Evolutionary conservation across 768 basidiomycete genomes (phyloP).

Genomic region (Paxillus involutus): DNA sequence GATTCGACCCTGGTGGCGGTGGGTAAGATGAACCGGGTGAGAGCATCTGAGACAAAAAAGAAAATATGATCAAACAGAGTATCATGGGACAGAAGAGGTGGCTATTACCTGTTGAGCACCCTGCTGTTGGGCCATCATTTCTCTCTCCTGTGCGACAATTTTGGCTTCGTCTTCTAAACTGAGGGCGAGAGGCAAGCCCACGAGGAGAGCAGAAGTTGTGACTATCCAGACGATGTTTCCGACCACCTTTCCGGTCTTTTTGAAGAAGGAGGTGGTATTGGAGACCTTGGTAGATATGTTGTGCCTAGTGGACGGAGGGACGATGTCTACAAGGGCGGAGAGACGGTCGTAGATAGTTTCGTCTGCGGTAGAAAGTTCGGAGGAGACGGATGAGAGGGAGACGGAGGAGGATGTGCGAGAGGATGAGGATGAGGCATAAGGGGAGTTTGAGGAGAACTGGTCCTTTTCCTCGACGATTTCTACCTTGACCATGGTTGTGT

Average conservation of each 20-base stretch:
- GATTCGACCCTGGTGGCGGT: conserved; percentile 40
- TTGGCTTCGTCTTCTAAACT: conserved; percentile 96
- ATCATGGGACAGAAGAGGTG: not conserved
- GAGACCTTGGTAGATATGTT: conserved; percentile 61
- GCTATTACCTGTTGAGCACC: conserved; percentile 82
- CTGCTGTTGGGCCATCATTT: conserved; percentile 90
- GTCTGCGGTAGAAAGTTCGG: conserved; percentile 63
- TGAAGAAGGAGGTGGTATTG: conserved; percentile 62
- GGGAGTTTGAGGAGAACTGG: conserved; percentile 49
- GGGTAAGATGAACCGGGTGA: conserved; percentile 59
- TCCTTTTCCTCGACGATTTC: conserved; percentile 87
- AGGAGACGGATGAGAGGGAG: conserved; percentile 80
- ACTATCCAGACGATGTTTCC: conserved; percentile 95
- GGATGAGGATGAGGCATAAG: conserved; percentile 73
- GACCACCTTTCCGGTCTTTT: conserved; percentile 65
- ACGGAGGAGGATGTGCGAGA: conserved; percentile 67
- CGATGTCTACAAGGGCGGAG: conserved; percentile 91
- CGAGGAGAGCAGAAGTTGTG: conserved; percentile 89
- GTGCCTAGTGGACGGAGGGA: conserved; percentile 88
- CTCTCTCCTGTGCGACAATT: conserved; percentile 90
- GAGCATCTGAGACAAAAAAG: conserved; percentile 58
- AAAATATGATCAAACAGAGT: conserved; percentile 7
- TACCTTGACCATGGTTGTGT: conserved; percentile 82
- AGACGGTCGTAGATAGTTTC: conserved; percentile 89
- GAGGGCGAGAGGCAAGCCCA: conserved; percentile 91